phyloP scores from a whole-genome alignment of 148 eudicot genomes.

The Oxyria digyna region DNA sequence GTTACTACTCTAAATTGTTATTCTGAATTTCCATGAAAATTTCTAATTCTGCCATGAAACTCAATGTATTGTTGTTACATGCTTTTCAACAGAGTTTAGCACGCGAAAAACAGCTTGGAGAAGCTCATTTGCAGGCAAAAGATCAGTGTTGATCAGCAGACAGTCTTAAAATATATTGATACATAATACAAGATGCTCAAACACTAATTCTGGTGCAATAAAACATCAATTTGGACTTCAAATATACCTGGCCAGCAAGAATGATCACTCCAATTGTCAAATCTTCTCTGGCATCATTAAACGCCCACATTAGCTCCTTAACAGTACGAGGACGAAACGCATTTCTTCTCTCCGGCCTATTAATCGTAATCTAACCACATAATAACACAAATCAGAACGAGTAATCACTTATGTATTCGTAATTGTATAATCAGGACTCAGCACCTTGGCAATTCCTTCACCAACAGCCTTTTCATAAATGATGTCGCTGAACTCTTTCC shows the following conservation, averaged over 20 bases:
- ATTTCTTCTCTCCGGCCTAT: conserved; percentile 87
- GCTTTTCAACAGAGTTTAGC: not conserved
- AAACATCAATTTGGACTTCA: not conserved
- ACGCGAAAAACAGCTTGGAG: no score
- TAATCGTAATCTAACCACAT: conserved; percentile 60
- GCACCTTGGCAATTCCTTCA: conserved; percentile 91
- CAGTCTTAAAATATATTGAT: not conserved
- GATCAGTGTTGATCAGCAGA: not conserved
- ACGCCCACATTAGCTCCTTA: conserved; percentile 79
- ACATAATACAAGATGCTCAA: not conserved
- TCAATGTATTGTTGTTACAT: not conserved
- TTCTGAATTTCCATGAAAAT: not conserved
- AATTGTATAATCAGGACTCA: not conserved
- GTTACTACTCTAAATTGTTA: not conserved
- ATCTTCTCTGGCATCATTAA: conserved; percentile 91
- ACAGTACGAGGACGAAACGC: conserved; percentile 83
- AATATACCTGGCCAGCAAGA: conserved; percentile 82
- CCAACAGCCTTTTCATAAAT: conserved; percentile 76
- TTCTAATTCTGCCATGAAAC: not conserved
- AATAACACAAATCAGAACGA: not conserved
- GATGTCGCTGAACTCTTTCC: conserved; percentile 54
- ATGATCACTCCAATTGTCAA: conserved; percentile 73
- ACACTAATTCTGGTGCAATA: not conserved
- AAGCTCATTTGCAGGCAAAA: no score
- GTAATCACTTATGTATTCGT: not conserved